phyloP scores from a whole-genome alignment of 176 grass and related monocot species.

The Lolium multiflorum region DNA sequence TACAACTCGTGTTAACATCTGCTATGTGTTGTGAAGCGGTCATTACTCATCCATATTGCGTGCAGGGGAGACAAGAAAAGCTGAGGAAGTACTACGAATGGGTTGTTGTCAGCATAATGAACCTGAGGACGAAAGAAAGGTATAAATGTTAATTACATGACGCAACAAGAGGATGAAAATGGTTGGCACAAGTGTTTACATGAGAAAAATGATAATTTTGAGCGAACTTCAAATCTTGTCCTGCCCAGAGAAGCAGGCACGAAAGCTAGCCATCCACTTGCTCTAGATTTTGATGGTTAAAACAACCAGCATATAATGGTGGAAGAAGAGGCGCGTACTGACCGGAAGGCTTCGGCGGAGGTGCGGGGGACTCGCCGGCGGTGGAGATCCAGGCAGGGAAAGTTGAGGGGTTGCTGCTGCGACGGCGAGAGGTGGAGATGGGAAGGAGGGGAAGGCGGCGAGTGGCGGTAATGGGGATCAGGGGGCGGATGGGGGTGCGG shows the following conservation, averaged over 20 bases:
- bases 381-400: background rate
- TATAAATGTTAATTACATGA: background rate
- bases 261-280: background rate
- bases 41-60: slow-evolving; percentile 58
- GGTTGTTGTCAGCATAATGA: slow-evolving; percentile 3
- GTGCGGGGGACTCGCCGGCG: background rate
- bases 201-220: background rate
- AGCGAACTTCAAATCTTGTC: slow-evolving; percentile 2
- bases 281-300: background rate
- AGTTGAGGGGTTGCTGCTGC: background rate
- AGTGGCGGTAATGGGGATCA: background rate
- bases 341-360: background rate
- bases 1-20: background rate
- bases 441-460: background rate
- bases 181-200: background rate
- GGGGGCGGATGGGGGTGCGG: background rate
- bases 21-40: slow-evolving; percentile 12
- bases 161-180: background rate
- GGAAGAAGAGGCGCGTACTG: background rate
- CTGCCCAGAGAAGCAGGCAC: background rate
- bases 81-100: slow-evolving; percentile 6
- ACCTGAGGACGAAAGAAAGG: background rate
- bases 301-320: background rate
- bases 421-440: background rate
- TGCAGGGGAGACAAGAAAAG: slow-evolving; percentile 1